These are phyloP conservation scores for Aspergillus flavus DNA, from an alignment of 2,329 filamentous ascomycete species.

Conservation along the genomic window DNA sequence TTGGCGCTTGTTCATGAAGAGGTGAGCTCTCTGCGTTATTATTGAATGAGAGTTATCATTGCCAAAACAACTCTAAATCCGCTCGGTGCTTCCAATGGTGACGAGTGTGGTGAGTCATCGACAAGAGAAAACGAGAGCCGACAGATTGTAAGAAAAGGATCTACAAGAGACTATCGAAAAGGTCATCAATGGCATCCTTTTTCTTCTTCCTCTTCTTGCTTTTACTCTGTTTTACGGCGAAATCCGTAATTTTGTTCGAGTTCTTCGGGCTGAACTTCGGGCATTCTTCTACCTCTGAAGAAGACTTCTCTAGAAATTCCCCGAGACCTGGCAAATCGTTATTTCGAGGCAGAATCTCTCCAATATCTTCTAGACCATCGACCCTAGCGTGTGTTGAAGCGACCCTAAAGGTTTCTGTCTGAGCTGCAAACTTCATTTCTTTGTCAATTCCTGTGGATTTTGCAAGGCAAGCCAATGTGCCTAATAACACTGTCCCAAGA, in stretches of 20 bases:
- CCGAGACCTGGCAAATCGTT: constrained; percentile 5
- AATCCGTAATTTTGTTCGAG: neutral
- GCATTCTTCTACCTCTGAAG: neutral
- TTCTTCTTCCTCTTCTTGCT: constrained; percentile 55
- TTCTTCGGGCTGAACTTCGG: neutral
- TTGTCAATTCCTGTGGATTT: constrained; percentile 43
- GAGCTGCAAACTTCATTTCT: constrained; percentile 18
- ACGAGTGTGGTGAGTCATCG: neutral
- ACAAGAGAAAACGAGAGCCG: neutral
- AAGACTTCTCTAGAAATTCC: neutral
- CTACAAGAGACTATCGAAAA: constrained; percentile 65
- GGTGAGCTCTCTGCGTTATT: neutral
- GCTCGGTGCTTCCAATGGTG: neutral
- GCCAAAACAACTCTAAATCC: neutral
- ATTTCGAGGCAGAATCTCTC: constrained; percentile 27
- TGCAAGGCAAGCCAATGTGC: constrained; percentile 62
- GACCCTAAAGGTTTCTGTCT: constrained; percentile 1
- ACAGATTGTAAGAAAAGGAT: neutral
- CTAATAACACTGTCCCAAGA: constrained; percentile 70
- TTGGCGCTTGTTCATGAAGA: constrained; percentile 12
- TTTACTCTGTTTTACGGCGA: constrained; percentile 17
- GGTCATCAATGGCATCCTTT: constrained; percentile 69
- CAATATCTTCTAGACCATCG: constrained; percentile 25
- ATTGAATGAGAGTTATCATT: neutral
- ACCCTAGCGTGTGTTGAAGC: neutral